Percentiles rank a stretch among this genome's conserved stretches.
phyloP scores from a whole-genome alignment of 768 basidiomycete genomes.

The Russula dissimulans region DNA sequence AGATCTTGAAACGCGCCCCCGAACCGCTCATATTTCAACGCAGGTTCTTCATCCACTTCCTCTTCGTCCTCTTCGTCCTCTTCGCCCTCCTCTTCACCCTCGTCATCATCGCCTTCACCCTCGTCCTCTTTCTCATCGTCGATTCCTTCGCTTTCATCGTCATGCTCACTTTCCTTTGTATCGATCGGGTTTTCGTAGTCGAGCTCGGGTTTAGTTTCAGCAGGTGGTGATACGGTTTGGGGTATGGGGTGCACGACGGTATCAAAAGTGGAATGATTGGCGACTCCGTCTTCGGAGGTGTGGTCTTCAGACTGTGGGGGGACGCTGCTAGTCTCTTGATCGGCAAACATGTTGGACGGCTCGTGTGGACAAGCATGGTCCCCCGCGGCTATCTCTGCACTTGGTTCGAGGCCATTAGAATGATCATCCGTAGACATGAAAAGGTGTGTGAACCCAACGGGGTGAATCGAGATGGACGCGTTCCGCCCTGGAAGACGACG shows the following conservation, averaged over 20 bases:
- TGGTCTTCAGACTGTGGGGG: not conserved
- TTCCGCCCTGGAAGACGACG: too few species aligned
- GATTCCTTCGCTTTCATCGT: constrained; percentile 16
- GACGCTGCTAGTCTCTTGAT: not conserved
- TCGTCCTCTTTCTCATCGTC: constrained; percentile 12
- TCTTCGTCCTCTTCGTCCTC: constrained; percentile 40
- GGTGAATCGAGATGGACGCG: not conserved
- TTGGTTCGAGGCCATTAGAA: not conserved
- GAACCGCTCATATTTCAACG: constrained; percentile 84
- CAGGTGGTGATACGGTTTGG: not conserved
- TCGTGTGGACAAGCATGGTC: not conserved
- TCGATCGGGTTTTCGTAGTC: not conserved
- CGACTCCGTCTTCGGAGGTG: not conserved
- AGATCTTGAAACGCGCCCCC: constrained; percentile 63
- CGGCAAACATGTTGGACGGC: not conserved
- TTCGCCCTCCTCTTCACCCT: constrained; percentile 48
- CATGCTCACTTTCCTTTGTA: constrained; percentile 18
- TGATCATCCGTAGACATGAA: constrained; percentile 10
- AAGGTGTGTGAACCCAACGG: not conserved
- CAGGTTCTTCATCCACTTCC: constrained; percentile 80
- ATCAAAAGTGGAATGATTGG: not conserved
- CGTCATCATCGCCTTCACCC: constrained; percentile 21
- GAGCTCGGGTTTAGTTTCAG: not conserved
- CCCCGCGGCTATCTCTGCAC: not conserved
- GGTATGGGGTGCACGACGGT: not conserved